Conservation (phyloP, 2,329 filamentous ascomycete species). For the Aspergillus sp. region DNA sequence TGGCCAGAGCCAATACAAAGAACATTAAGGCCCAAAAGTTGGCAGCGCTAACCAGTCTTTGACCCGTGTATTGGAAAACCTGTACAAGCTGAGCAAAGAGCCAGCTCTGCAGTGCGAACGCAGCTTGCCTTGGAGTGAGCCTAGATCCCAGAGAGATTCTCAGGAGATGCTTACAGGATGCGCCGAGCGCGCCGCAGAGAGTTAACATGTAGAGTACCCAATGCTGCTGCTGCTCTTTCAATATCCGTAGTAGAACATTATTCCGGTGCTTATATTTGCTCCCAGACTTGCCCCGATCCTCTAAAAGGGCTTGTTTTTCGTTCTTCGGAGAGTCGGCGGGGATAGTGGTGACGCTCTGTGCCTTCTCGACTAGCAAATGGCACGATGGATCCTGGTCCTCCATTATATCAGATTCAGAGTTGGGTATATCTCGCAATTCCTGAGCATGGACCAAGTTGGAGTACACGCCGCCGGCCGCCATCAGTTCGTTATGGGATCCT, state of each 20-base stretch:
- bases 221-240: no score
- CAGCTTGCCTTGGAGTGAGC: slow-evolving; percentile 14
- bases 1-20: slow-evolving; percentile 40
- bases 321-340: no score
- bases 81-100: slow-evolving; percentile 50
- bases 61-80: slow-evolving; percentile 45
- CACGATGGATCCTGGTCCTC: neutral
- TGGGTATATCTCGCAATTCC: neutral
- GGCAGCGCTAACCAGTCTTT: slow-evolving; percentile 38
- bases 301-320: no score
- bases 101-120: slow-evolving; percentile 36
- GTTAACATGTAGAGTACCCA: no score
- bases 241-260: no score
- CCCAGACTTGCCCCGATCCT: no score
- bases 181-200: no score
- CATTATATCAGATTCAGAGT: neutral
- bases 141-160: neutral
- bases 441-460: slow-evolving; percentile 19
- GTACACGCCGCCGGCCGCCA: slow-evolving; percentile 43
- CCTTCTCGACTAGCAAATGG: no score
- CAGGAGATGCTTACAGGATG: no score
- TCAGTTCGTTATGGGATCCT: slow-evolving; percentile 51
- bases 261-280: no score
- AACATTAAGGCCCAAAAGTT: slow-evolving; percentile 55
- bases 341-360: no score